A percentile compares a stretch with the other conserved stretches of the same genome.
These are phyloP conservation scores for Puccinia novopanici DNA, from an alignment of 1,284 basidiomycete genomes.

Conservation along the genomic window DNA sequence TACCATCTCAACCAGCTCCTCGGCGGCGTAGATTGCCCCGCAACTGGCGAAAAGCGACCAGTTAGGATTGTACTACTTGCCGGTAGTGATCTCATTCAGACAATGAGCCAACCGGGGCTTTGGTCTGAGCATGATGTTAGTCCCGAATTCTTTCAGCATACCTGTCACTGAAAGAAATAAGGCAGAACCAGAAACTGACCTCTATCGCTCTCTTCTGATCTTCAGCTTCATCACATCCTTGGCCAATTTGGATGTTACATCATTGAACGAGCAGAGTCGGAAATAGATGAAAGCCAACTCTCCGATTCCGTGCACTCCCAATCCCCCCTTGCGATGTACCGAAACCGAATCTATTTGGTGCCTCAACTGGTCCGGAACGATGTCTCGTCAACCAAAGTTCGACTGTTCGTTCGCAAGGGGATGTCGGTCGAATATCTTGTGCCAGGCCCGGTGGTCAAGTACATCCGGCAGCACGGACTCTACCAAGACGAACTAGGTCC, in stretches of 20 bases:
- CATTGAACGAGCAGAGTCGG: slow-evolving; percentile 90
- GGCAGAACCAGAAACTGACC: neutral
- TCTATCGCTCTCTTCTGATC: neutral
- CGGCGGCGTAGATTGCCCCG: slow-evolving; percentile 53
- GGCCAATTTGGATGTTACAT: slow-evolving; percentile 92
- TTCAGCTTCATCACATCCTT: slow-evolving; percentile 88
- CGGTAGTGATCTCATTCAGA: slow-evolving; percentile 93
- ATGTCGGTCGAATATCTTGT: slow-evolving; percentile 40
- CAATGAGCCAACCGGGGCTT: slow-evolving; percentile 97
- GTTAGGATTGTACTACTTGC: slow-evolving; percentile 86
- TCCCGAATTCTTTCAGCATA: slow-evolving; percentile 50
- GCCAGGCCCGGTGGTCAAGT: slow-evolving; percentile 36
- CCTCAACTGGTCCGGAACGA: slow-evolving; percentile 43
- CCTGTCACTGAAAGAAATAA: no score
- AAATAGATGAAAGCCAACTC: slow-evolving; percentile 63
- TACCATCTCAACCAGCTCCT: slow-evolving; percentile 55
- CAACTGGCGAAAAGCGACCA: slow-evolving; percentile 10
- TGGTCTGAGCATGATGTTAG: slow-evolving; percentile 91
- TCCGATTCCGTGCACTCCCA: slow-evolving; percentile 26
- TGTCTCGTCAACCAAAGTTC: slow-evolving; percentile 45
- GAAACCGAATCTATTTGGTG: slow-evolving; percentile 36
- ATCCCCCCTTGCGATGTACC: slow-evolving; percentile 40
- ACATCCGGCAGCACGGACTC: slow-evolving; percentile 36
- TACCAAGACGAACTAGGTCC: slow-evolving; percentile 45
- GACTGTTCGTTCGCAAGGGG: slow-evolving; percentile 32